A percentile compares a stretch with the other conserved stretches of the same genome.
Conservation (phyloP, 352 stramenopile genomes). For the Pythium rishiriense region DNA sequence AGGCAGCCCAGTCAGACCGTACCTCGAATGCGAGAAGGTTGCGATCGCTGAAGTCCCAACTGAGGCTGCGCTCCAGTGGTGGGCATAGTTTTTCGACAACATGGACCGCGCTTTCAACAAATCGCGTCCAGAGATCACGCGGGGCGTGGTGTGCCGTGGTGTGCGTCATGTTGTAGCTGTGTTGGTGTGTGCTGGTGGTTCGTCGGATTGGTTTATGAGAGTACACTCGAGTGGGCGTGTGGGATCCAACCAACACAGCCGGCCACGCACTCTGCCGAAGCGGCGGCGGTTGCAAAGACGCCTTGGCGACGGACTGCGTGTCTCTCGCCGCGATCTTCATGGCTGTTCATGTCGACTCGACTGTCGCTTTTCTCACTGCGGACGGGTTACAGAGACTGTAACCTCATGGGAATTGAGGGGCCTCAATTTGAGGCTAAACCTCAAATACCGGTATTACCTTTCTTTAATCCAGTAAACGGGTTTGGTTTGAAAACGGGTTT, state of each 20-base stretch:
- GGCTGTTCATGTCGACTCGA: neutral
- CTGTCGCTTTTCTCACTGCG: neutral
- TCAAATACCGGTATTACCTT: too few relatives aligned
- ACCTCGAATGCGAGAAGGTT: constrained; percentile 12
- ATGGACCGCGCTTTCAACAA: constrained; percentile 18
- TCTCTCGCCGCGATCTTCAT: too few relatives aligned
- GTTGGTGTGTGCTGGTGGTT: neutral
- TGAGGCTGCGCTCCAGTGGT: constrained; percentile 15
- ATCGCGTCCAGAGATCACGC: constrained; percentile 14
- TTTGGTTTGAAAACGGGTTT: neutral
- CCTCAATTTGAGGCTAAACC: too few relatives aligned
- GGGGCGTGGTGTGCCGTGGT: neutral
- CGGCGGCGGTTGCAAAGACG: constrained; percentile 2
- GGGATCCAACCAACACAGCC: constrained; percentile 1
- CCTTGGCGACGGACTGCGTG: neutral
- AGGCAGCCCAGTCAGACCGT: too few relatives aligned
- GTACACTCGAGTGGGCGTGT: neutral
- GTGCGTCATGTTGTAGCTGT: neutral
- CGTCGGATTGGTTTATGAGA: neutral
- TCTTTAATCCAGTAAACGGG: neutral
- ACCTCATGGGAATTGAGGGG: too few relatives aligned
- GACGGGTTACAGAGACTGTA: neutral
- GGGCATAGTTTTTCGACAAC: constrained; percentile 22
- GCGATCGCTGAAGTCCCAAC: constrained; percentile 20
- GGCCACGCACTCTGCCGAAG: neutral